These are phyloP conservation scores for Eustoma russellianum DNA, from an alignment of 257 asterid genomes.

Conservation along the genomic window DNA sequence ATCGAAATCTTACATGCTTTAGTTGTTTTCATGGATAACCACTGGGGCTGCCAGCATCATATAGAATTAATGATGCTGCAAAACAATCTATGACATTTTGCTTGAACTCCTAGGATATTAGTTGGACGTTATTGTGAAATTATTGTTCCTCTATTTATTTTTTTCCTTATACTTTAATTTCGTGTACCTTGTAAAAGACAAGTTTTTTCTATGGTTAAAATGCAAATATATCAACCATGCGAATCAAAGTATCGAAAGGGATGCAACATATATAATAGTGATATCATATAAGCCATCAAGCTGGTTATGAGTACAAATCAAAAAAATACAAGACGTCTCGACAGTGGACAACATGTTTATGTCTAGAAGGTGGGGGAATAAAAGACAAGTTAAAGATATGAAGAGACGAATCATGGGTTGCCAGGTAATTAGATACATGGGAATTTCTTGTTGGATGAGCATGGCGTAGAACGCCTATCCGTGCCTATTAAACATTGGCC, in stretches of 20 bases:
- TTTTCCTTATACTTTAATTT: slow-evolving; percentile 8
- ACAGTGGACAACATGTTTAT: too few relatives aligned
- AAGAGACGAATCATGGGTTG: slow-evolving; percentile 49
- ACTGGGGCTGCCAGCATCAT: background rate
- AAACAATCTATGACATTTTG: slow-evolving; percentile 8
- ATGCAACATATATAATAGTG: too few relatives aligned
- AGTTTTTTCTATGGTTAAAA: too few relatives aligned
- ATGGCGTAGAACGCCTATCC: slow-evolving; percentile 46
- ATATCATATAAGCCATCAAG: too few relatives aligned
- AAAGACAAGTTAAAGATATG: slow-evolving; percentile 32
- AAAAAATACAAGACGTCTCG: too few relatives aligned
- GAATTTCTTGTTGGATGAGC: slow-evolving; percentile 35
- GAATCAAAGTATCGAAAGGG: too few relatives aligned
- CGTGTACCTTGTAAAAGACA: slow-evolving; percentile 34
- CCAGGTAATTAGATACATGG: slow-evolving; percentile 52
- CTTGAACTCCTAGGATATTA: background rate
- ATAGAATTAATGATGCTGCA: slow-evolving; percentile 2
- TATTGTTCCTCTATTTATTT: background rate
- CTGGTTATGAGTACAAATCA: too few relatives aligned
- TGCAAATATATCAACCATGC: too few relatives aligned
- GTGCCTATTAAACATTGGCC: slow-evolving; percentile 43
- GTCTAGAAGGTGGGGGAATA: too few relatives aligned
- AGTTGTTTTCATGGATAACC: too few relatives aligned
- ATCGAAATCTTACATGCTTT: too few relatives aligned
- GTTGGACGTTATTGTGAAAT: slow-evolving; percentile 6